Percentiles rank a stretch among this genome's conserved stretches.
These are phyloP conservation scores for Diplosphaera chodatii DNA, from an alignment of 139 green algal species.

Conservation along the genomic window DNA sequence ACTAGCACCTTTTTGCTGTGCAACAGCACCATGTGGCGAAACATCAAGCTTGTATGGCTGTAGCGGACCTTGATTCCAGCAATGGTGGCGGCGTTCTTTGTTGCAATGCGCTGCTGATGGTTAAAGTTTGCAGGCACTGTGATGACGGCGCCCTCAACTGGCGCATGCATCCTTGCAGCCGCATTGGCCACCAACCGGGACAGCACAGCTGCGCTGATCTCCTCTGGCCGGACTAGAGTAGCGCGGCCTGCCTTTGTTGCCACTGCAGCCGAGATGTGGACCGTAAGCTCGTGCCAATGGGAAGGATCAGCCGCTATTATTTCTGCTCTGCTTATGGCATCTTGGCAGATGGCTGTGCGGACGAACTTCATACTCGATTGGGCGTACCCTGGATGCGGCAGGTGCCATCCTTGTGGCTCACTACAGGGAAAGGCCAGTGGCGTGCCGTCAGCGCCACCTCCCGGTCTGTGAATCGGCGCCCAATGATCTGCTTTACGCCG, in stretches of 20 bases:
- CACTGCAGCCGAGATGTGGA: background rate
- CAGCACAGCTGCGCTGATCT: slow-evolving; percentile 4
- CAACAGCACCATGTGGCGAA: too few relatives aligned
- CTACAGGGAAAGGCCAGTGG: slow-evolving; percentile 11
- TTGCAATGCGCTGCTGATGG: slow-evolving; percentile 26
- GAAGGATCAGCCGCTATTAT: too few relatives aligned
- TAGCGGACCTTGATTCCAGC: slow-evolving; percentile 29
- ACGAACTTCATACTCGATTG: background rate
- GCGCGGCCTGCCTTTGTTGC: background rate
- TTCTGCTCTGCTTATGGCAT: too few relatives aligned
- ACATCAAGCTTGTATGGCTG: too few relatives aligned
- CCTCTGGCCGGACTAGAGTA: background rate
- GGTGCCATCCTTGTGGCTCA: background rate
- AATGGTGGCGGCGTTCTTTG: slow-evolving; percentile 20
- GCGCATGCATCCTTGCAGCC: background rate
- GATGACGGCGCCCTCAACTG: slow-evolving; percentile 21
- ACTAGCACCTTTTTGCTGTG: too few relatives aligned
- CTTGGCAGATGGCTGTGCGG: too few relatives aligned
- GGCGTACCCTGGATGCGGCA: background rate
- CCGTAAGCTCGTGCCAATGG: too few relatives aligned
- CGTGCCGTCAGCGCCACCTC: background rate
- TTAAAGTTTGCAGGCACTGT: slow-evolving; percentile 42
- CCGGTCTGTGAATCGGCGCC: background rate
- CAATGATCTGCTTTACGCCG: slow-evolving; percentile 4
- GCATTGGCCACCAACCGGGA: slow-evolving; percentile 3